Evolutionary conservation across 192 early-diverging fungal species (phyloP).

Genomic region (Coemansia asiatica): DNA sequence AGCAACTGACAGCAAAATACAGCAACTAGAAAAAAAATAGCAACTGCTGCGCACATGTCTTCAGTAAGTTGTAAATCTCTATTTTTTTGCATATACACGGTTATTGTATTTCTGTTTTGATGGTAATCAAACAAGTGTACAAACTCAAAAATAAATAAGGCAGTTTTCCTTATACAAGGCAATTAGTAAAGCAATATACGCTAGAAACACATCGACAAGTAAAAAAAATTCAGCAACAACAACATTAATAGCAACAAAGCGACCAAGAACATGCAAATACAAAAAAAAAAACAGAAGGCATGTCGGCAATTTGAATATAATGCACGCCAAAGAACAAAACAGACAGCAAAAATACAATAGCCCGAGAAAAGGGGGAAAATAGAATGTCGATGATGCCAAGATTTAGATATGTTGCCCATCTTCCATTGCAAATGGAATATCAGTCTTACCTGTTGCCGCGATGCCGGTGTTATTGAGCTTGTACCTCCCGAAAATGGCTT

Average conservation of each 20-base stretch:
- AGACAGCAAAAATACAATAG: background rate
- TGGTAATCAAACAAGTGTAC: background rate
- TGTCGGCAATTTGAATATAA: too few relatives aligned
- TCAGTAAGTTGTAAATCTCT: background rate
- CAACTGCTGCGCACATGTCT: background rate
- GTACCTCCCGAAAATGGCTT: background rate
- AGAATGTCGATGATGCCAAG: too few relatives aligned
- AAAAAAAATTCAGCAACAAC: too few relatives aligned
- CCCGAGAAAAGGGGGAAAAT: too few relatives aligned
- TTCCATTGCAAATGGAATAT: too few relatives aligned
- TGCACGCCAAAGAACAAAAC: background rate
- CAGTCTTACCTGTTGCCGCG: conserved; percentile 45
- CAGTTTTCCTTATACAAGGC: background rate
- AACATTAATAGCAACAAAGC: too few relatives aligned
- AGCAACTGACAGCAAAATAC: background rate
- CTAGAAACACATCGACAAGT: too few relatives aligned
- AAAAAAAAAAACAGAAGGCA: background rate
- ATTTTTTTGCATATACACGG: background rate
- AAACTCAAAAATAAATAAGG: background rate
- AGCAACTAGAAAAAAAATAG: background rate
- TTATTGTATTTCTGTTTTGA: background rate
- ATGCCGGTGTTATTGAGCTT: background rate
- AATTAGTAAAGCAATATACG: background rate
- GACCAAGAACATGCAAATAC: background rate
- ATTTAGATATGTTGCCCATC: too few relatives aligned